phyloP scores from a whole-genome alignment of 306 rosid species.

The Castanea sativa region DNA sequence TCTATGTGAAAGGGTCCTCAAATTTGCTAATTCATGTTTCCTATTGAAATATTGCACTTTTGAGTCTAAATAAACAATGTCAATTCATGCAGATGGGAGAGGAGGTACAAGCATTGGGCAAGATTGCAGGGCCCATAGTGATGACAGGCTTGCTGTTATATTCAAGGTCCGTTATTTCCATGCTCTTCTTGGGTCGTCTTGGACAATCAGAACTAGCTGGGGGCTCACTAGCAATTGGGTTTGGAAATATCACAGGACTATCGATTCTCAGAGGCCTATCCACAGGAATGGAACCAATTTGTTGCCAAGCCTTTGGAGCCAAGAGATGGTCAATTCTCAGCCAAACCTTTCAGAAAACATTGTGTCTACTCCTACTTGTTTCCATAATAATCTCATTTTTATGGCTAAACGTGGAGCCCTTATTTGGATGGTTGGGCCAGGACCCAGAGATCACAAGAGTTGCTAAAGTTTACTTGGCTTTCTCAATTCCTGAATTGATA shows the following conservation, averaged over 20 bases:
- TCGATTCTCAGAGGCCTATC: conserved; percentile 74
- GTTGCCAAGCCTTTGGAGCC: conserved; percentile 92
- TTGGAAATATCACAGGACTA: conserved; percentile 72
- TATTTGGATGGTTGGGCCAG: conserved; percentile 69
- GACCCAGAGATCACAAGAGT: conserved; percentile 68
- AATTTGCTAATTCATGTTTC: too few relatives aligned
- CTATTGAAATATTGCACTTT: neutral
- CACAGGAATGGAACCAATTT: conserved; percentile 87
- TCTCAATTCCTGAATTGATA: conserved; percentile 76
- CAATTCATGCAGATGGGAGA: conserved; percentile 55
- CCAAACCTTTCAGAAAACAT: conserved; percentile 65
- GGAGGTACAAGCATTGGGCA: conserved; percentile 55
- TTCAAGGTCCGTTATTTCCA: conserved; percentile 69
- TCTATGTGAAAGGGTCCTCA: too few relatives aligned
- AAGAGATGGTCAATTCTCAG: conserved; percentile 62
- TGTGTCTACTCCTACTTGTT: conserved; percentile 69
- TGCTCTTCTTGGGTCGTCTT: conserved; percentile 78
- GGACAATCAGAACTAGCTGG: conserved; percentile 84
- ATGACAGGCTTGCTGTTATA: conserved; percentile 59
- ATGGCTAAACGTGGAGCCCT: conserved; percentile 72
- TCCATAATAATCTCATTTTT: conserved; percentile 61
- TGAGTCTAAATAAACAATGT: conserved; percentile 14
- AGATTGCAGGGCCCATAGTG: conserved; percentile 60
- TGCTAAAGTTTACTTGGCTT: conserved; percentile 70
- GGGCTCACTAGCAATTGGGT: conserved; percentile 82